Conservation (phyloP, 768 basidiomycete species). For the Termitomyces bulborhizus region DNA sequence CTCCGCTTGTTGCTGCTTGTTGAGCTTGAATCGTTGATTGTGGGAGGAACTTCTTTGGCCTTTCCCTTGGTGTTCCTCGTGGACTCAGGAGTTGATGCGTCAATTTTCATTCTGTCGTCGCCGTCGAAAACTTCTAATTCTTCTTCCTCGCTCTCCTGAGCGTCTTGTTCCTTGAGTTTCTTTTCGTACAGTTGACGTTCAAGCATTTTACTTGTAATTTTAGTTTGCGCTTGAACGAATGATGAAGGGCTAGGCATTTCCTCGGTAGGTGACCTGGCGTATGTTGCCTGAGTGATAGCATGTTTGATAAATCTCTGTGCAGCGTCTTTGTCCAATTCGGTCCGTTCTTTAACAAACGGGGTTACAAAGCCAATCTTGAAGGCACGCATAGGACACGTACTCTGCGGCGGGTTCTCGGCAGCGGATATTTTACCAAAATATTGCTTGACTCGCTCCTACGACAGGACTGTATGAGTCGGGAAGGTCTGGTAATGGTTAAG, state of each 20-base stretch:
- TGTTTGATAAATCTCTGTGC: constrained; percentile 81
- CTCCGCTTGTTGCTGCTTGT: constrained; percentile 33
- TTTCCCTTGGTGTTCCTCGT: constrained; percentile 33
- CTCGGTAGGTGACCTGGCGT: constrained; percentile 27
- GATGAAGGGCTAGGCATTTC: constrained; percentile 24
- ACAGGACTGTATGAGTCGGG: neutral
- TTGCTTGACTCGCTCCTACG: constrained; percentile 64
- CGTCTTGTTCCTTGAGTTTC: constrained; percentile 45
- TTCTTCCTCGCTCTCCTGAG: constrained; percentile 34
- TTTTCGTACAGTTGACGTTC: constrained; percentile 60
- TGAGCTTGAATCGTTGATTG: constrained; percentile 6
- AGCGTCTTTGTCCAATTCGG: constrained; percentile 69
- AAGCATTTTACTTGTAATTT: constrained; percentile 69
- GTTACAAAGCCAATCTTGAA: neutral
- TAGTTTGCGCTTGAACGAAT: constrained; percentile 36
- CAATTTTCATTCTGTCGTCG: constrained; percentile 13
- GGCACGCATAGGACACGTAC: constrained; percentile 27
- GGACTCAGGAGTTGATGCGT: constrained; percentile 2
- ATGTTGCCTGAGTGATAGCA: constrained; percentile 63
- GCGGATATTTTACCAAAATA: constrained; percentile 81
- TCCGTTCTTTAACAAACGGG: constrained; percentile 24
- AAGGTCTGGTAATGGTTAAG: neutral
- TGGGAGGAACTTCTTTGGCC: constrained; percentile 14
- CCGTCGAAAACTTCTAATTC: constrained; percentile 33
- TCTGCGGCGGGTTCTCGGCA: constrained; percentile 62